Evolutionary conservation across 495 filamentous ascomycete species (phyloP), one percentile per base, ranked within the genome.

Genomic region (Trichocladium uniseriatum): DNA sequence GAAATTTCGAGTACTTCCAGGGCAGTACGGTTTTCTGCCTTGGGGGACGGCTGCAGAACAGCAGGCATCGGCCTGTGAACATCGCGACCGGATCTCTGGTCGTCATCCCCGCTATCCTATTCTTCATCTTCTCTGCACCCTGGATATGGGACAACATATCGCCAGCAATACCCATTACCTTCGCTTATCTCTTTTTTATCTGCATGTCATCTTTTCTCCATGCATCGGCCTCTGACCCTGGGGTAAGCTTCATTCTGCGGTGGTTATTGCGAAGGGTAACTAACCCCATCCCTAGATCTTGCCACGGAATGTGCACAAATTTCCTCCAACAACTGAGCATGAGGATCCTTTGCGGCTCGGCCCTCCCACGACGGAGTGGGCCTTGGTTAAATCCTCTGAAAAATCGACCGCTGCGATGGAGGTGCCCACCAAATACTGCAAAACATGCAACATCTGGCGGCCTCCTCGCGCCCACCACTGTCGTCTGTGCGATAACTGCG

Each of bases 401-500:
- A 80, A 82, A 5, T 70, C 71, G 11, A 81, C 82, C 19, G 83
- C 86, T 8, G 87, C 87, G 7, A 94, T 98, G 84, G 92, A 97
- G 61, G 90, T 98, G 15, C 92, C 92, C 0, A 88, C 87, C 49
- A 98, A 98, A 66, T 96, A 92, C 66, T 98, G 92, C 74, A 94
- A 89, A 63, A 91, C 88, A 9, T 98, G 92, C 69, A 85, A 85
- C 57, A 87, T 97, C 52, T 98, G 92, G 92, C 86, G 92, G 2
- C 92, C 92, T 32, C 89, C 90, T 36, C 83, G 92, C 22, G 89
- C 86, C 55, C 94, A 97, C 60, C 92, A 98, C 65, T 98, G 92
- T 68, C 87, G 94, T 46, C 73, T 95, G 27, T 98, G 92, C 62
- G 90, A 98, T 67, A 94, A 91, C 61, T 98, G 92, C 63, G 79